Conservation (phyloP, 2,329 filamentous ascomycete genomes). For the Aspergillus cejpii region DNA sequence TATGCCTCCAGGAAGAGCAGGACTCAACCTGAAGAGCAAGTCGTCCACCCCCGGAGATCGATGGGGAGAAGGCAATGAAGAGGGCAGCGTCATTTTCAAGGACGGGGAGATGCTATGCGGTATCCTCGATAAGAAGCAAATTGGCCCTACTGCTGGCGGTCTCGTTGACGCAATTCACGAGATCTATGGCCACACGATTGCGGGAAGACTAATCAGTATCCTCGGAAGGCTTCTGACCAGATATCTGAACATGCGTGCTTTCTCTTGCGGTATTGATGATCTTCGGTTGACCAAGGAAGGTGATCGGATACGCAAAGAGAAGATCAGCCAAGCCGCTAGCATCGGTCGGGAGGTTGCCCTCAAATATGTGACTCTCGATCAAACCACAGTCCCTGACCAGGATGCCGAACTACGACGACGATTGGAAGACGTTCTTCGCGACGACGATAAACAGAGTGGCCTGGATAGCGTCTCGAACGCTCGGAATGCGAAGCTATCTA, state of each 20-base stretch:
- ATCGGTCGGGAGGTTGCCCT: slow-evolving; percentile 75
- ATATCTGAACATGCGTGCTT: slow-evolving; percentile 85
- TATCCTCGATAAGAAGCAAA: slow-evolving; percentile 91
- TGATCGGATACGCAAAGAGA: slow-evolving; percentile 62
- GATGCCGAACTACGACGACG: slow-evolving; percentile 68
- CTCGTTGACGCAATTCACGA: slow-evolving; percentile 91
- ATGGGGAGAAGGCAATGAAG: slow-evolving; percentile 67
- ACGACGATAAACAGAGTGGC: slow-evolving; percentile 82
- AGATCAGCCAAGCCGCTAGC: slow-evolving; percentile 58
- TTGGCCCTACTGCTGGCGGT: slow-evolving; percentile 79
- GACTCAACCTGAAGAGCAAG: slow-evolving; percentile 71
- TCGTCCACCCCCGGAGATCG: slow-evolving; percentile 69
- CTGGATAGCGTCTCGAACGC: slow-evolving; percentile 83
- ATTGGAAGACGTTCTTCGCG: slow-evolving; percentile 81
- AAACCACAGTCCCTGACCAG: slow-evolving; percentile 54
- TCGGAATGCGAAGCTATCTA: slow-evolving; percentile 63
- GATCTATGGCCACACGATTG: slow-evolving; percentile 78
- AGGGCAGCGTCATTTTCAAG: slow-evolving; percentile 72
- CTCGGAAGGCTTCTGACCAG: slow-evolving; percentile 84
- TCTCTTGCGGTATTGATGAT: slow-evolving; percentile 97
- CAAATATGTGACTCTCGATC: slow-evolving; percentile 77
- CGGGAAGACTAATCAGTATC: slow-evolving; percentile 81
- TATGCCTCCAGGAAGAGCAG: slow-evolving; percentile 65
- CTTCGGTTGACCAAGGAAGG: slow-evolving; percentile 75
- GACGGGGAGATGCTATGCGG: slow-evolving; percentile 83